Conservation (phyloP, 768 basidiomycete species). For the Boletus vermiculosoides region DNA sequence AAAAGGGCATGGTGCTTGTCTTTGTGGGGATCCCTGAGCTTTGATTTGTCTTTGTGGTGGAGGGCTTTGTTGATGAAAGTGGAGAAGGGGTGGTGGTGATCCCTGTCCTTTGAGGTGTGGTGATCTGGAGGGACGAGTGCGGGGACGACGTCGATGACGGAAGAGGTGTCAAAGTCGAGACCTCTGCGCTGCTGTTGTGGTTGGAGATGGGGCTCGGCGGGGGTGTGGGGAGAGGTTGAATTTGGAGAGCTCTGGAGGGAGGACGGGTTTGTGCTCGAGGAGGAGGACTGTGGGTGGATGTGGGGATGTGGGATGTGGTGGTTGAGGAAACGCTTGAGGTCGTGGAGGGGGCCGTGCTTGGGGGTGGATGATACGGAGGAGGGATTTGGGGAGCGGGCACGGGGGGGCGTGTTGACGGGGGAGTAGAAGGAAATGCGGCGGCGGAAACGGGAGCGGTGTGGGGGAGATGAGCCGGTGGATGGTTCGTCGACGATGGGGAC, state of each 20-base stretch:
- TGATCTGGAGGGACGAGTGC: constrained; percentile 20
- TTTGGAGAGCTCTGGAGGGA: constrained; percentile 28
- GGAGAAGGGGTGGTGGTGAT: constrained; percentile 29
- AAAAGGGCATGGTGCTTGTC: constrained; percentile 3
- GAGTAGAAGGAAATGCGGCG: constrained; percentile 30
- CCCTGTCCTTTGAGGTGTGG: constrained; percentile 23
- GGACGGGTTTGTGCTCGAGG: constrained; percentile 25
- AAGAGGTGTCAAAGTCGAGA: constrained; percentile 36
- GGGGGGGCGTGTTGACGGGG: constrained; percentile 5
- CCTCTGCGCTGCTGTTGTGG: constrained; percentile 38
- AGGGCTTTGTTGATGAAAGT: constrained; percentile 37
- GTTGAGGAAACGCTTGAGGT: constrained; percentile 94
- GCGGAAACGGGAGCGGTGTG: constrained; percentile 30
- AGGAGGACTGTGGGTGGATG: constrained; percentile 24
- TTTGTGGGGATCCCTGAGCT: constrained; percentile 12
- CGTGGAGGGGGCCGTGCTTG: constrained; percentile 75
- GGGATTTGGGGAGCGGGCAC: constrained; percentile 2
- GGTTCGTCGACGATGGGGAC: no score
- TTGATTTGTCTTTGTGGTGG: constrained; percentile 28
- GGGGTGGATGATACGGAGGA: constrained; percentile 13
- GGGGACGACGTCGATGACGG: constrained; percentile 33
- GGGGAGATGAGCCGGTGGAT: background rate
- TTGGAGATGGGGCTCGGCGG: constrained; percentile 32
- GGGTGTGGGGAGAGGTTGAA: constrained; percentile 26
- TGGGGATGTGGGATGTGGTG: constrained; percentile 72